Percentiles rank a stretch among this genome's conserved stretches.
phyloP scores from a whole-genome alignment of 805 yeast species.

The Kodamaea kaohsiungensis region DNA sequence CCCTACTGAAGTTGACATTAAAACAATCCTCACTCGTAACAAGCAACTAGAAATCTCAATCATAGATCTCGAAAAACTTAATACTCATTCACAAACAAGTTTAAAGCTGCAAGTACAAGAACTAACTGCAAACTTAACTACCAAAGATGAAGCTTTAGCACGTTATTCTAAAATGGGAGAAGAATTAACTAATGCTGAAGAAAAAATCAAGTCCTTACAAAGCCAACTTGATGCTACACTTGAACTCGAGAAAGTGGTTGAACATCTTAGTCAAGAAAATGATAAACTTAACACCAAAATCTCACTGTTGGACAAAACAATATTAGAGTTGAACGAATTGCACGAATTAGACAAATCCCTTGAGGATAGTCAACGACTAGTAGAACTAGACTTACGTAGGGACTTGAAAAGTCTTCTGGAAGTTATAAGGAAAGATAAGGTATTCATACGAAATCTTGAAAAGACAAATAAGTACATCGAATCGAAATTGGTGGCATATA shows the following conservation, averaged over 20 bases:
- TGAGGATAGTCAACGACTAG: slow-evolving; percentile 16
- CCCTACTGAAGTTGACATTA: slow-evolving; percentile 19
- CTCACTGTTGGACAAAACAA: slow-evolving; percentile 29
- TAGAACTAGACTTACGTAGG: slow-evolving; percentile 25
- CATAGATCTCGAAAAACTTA: slow-evolving; percentile 28
- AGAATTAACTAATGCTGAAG: not conserved
- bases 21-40: slow-evolving; percentile 31
- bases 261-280: slow-evolving; percentile 36
- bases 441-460: slow-evolving; percentile 18
- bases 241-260: slow-evolving; percentile 38
- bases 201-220: slow-evolving; percentile 27
- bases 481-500: slow-evolving; percentile 20
- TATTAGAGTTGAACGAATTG: slow-evolving; percentile 50
- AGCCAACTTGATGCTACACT: slow-evolving; percentile 33
- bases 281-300: slow-evolving; percentile 37
- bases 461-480: slow-evolving; percentile 21
- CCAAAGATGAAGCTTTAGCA: slow-evolving; percentile 33
- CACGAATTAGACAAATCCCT: slow-evolving; percentile 51
- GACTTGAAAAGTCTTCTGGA: slow-evolving; percentile 32
- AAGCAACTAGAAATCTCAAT: slow-evolving; percentile 44
- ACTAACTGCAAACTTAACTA: slow-evolving; percentile 13
- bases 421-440: slow-evolving; percentile 18
- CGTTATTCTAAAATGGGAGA: slow-evolving; percentile 25
- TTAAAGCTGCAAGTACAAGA: slow-evolving; percentile 21
- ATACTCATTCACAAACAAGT: slow-evolving; percentile 25